Evolutionary conservation across 352 stramenopile genomes (phyloP), one percentile per base, ranked within the genome.

Genomic region (Peronospora tabacina): DNA sequence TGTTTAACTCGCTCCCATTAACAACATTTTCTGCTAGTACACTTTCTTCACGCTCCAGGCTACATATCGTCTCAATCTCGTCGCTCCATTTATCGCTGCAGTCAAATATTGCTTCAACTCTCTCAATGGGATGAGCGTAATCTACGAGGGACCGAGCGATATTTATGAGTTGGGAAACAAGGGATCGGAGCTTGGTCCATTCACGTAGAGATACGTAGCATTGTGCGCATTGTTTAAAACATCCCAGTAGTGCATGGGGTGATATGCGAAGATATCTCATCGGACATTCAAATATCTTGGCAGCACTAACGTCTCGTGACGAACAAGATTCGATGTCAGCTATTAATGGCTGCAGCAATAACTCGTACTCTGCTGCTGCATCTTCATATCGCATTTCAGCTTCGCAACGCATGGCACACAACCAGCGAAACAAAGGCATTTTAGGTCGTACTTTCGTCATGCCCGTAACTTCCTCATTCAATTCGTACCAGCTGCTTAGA

Each of bases 341-440:
- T 20, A 78, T 8, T 13, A 79, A 41, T n/a, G 62, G 59, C 37
- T 57, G 55, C 20, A 82, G 34, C 39, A 82, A 26, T 7, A 46
- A 29, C 48, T 76, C 63, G 42, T 82, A 88, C 46, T 65, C 60
- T 26, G 39, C 44, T 8, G 60, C 54, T 20, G 82, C 74, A 28
- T 81, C 76, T 79, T 90, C 78, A 36, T 85, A 87, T 44, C 63
- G 55, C 64, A 84, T 73, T 45, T 79, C 63, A 29, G 78, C 55
- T 39, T 81, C 70, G 19, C 72, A 61, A 17, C 63, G 62, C 28
- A 78, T 19, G 10, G 65, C 56, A 33, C 45, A 43, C 34, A 82
- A 28, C 70, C 75, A 80, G 13, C 49, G 56, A 17, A 84, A 79
- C 17, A 67, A 35, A 30, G 65, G 42, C 8, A 61, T 20, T n/a